Evolutionary conservation across 2,329 filamentous ascomycete species (phyloP).

Genomic region (Hymenoscyphus infarciens): DNA sequence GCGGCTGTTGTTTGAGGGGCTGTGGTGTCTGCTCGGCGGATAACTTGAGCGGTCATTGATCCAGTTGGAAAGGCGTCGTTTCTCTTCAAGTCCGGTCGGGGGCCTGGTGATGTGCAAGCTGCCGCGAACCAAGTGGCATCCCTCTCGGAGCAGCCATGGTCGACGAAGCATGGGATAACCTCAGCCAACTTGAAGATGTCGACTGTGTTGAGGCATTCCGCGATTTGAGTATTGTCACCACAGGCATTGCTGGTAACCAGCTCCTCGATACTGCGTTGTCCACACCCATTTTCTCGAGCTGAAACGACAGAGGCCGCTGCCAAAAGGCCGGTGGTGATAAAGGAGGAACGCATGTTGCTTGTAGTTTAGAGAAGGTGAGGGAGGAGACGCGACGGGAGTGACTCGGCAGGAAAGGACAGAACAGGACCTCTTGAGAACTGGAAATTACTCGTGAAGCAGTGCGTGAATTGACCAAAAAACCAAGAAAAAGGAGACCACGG

Average conservation of each 20-base stretch:
- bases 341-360: conserved; percentile 23
- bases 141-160: conserved; percentile 22
- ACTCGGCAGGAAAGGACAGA: not conserved
- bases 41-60: not conserved
- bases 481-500: not conserved
- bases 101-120: conserved; percentile 18
- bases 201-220: conserved; percentile 22
- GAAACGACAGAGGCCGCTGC: conserved; percentile 21
- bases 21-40: not conserved
- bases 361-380: not conserved
- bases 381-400: not conserved
- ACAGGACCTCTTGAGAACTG: not conserved
- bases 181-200: conserved; percentile 20
- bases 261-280: conserved; percentile 21
- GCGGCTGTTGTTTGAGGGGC: conserved; percentile 4
- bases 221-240: conserved; percentile 20
- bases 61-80: conserved; percentile 10
- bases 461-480: not conserved
- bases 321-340: conserved; percentile 18
- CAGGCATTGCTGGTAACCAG: conserved; percentile 24
- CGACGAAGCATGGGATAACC: conserved; percentile 27
- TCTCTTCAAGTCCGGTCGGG: conserved; percentile 22
- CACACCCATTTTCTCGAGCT: conserved; percentile 19
- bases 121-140: conserved; percentile 26
- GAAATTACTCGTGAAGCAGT: conserved; percentile 1